Base-by-base conservation (phyloP, 2,329 filamentous ascomycete species). In the Monilinia fructigena region DNA sequence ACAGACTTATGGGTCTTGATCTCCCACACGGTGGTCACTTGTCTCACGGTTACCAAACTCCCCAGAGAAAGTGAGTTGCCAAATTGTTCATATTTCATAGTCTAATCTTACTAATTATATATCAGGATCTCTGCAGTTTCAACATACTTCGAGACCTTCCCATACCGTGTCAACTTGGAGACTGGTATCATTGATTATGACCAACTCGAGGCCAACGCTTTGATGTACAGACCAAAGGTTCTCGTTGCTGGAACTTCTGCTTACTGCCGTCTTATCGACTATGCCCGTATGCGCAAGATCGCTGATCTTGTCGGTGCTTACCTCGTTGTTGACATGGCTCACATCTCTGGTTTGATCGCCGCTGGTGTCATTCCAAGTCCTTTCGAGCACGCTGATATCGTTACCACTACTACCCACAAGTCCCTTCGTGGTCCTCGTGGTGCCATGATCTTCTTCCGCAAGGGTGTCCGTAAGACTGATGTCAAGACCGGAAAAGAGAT, bases 141-240 rank as follows among this genome's bases (percentile, higher is more conserved):
- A 50, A 98, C 94, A 76, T 99, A 99, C 86, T 99, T 98, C 78
- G 94, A 99, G 85, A 99, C 95, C 68, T 89, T 99, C 81, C 95
- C 95, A 66, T 99, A 99, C 85, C 89, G 93, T 69, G 89, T 98
- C 70, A 84, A 95, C 79, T 85, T 91, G 74, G 86, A 91, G 76
- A 98, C 95, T 42, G 95, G 95, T 74, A 88, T 98, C 79, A 99
- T 99, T 76, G 95, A 99, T 82, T 99, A 99, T 80, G 92, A 96
- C 75, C 87, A 86, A 75, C 89, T 99, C 70, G 90, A 95, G 81
- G 91, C 96, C 83, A 89, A 95, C 76, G 94, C 93, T 67, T 82
- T 89, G 71, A 86, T 99, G 75, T 99, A 94, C 86, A 90, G 95
- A 72, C 95, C 95, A 74, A 98, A 98, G 85, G 86, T 97, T 75